phyloP scores from a whole-genome alignment of 441 rosid species.

The Theobroma grandiflorum region DNA sequence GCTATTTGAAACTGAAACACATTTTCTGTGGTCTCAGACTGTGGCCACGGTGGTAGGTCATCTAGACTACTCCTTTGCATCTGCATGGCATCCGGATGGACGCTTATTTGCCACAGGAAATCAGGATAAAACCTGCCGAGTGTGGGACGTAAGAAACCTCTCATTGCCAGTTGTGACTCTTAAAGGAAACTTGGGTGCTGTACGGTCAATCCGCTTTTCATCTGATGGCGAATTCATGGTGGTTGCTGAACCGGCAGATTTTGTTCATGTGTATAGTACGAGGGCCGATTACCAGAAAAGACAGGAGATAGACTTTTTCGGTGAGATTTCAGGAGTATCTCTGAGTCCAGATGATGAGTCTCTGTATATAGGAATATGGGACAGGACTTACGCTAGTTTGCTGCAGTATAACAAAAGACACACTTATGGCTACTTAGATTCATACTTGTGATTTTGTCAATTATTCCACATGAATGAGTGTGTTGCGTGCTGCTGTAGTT shows the following conservation, averaged over 20 bases:
- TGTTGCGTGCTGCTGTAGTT: background rate
- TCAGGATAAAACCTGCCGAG: slow-evolving; percentile 78
- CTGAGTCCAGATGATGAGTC: slow-evolving; percentile 74
- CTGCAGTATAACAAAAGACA: slow-evolving; percentile 63
- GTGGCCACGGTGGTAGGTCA: slow-evolving; percentile 50
- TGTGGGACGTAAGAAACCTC: slow-evolving; percentile 75
- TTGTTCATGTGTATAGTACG: slow-evolving; percentile 63
- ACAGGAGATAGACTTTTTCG: slow-evolving; percentile 77
- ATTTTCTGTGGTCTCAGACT: slow-evolving; percentile 39
- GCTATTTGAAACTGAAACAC: background rate
- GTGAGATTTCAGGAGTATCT: slow-evolving; percentile 74
- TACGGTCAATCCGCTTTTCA: slow-evolving; percentile 63
- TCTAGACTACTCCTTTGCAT: slow-evolving; percentile 72
- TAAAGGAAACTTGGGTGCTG: slow-evolving; percentile 79
- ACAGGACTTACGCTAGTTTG: slow-evolving; percentile 72
- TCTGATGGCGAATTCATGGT: slow-evolving; percentile 69
- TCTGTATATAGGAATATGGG: slow-evolving; percentile 64
- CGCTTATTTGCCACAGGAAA: slow-evolving; percentile 73
- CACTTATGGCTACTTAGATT: slow-evolving; percentile 56
- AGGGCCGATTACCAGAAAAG: slow-evolving; percentile 46
- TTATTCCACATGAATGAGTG: background rate
- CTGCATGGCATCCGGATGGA: slow-evolving; percentile 87
- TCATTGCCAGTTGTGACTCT: slow-evolving; percentile 54
- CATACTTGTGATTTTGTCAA: slow-evolving; percentile 39
- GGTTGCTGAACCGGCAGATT: slow-evolving; percentile 80